Percentiles rank a stretch among this genome's conserved stretches.
phyloP scores from a whole-genome alignment of 129 eudicot genomes.

The Ambrosia trifida region DNA sequence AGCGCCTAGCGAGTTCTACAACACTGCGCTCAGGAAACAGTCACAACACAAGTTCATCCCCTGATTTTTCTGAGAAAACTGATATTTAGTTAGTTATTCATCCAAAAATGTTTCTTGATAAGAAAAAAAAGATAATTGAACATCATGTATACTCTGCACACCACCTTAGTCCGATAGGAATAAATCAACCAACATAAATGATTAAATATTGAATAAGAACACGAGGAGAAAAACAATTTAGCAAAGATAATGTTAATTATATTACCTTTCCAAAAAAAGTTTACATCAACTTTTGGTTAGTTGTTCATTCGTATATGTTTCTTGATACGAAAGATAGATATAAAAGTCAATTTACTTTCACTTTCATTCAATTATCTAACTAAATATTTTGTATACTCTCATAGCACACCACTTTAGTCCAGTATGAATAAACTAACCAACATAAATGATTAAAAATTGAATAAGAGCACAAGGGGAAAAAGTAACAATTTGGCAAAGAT shows the following conservation, averaged over 20 bases:
- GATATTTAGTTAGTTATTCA: neutral
- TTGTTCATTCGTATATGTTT: neutral
- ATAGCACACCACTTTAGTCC: slow-evolving; percentile 12
- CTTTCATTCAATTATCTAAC: slow-evolving; percentile 1
- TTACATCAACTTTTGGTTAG: neutral
- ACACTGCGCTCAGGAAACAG: slow-evolving; percentile 12
- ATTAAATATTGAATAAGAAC: slow-evolving; percentile 7
- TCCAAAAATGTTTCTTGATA: slow-evolving; percentile 12
- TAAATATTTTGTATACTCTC: slow-evolving; percentile 2
- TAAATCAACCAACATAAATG: neutral
- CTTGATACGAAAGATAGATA: slow-evolving; percentile 14
- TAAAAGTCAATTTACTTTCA: slow-evolving; percentile 6
- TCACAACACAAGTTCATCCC: neutral
- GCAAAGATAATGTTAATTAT: neutral
- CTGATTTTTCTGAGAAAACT: neutral
- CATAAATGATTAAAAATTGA: neutral
- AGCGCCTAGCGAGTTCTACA: too few species aligned
- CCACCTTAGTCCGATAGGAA: slow-evolving; percentile 8
- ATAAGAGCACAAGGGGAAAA: slow-evolving; percentile 16
- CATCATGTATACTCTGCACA: neutral
- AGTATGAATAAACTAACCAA: neutral
- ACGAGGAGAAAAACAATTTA: slow-evolving; percentile 11
- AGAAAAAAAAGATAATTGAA: neutral
- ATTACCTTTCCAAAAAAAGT: neutral
- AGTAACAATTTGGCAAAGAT: slow-evolving; percentile 2